These are phyloP conservation scores for Pisolithus thermaeus DNA, from an alignment of 1,284 basidiomycete genomes.

Conservation along the genomic window DNA sequence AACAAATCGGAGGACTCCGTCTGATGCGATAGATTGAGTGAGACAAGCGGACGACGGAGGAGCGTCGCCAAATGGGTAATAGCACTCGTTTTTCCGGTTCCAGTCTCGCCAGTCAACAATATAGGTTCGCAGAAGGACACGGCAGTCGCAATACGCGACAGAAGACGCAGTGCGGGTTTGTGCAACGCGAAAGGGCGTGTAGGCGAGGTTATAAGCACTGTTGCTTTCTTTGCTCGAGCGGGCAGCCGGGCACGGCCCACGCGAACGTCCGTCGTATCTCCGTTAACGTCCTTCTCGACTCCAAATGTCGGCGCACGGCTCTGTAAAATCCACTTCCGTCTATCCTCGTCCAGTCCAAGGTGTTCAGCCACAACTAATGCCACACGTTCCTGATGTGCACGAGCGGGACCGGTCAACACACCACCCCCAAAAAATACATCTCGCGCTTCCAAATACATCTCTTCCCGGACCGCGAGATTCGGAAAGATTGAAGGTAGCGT, in stretches of 20 bases:
- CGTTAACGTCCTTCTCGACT: conserved; percentile 62
- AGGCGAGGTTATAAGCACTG: conserved; percentile 28
- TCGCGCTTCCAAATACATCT: conserved; percentile 84
- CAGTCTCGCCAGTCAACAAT: conserved; percentile 95
- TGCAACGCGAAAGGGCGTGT: conserved; percentile 86
- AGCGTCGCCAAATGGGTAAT: conserved; percentile 84
- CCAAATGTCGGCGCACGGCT: conserved; percentile 67
- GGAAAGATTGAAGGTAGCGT: conserved; percentile 41
- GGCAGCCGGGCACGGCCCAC: conserved; percentile 53
- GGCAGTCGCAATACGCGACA: conserved; percentile 79
- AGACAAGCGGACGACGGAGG: conserved; percentile 75
- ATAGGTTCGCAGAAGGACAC: conserved; percentile 79
- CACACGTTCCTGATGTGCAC: conserved; percentile 44
- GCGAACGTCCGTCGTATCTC: conserved; percentile 46
- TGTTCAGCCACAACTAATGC: conserved; percentile 53
- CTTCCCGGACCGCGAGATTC: conserved; percentile 82
- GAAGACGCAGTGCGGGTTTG: conserved; percentile 74
- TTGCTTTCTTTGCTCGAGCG: conserved; percentile 36
- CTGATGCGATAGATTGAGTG: conserved; percentile 94
- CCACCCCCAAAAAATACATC: conserved; percentile 90
- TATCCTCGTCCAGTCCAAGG: conserved; percentile 62
- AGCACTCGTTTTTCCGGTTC: conserved; percentile 95
- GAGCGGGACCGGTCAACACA: conserved; percentile 47
- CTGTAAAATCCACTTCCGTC: conserved; percentile 48
- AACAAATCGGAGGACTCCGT: conserved; percentile 94